Evolutionary conservation across 495 filamentous ascomycete genomes (phyloP), one percentile per base, ranked within the genome.

Genomic region (Aspergillus carlsbadensis): DNA sequence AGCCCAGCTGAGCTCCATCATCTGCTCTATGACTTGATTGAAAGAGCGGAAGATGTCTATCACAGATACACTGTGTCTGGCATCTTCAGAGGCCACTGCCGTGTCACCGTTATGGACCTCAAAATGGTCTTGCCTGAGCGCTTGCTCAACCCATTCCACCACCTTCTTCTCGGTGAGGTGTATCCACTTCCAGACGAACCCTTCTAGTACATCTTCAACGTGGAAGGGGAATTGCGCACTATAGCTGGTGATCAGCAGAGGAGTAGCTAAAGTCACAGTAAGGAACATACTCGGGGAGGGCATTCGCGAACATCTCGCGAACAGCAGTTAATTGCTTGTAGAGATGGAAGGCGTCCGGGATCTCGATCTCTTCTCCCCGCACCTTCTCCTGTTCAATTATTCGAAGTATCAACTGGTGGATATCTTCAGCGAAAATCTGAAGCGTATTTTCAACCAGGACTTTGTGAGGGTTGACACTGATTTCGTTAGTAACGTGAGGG

Each of bases 151-250:
- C 79, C 94, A 93, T 15, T 86, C 86, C 65, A 85, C 78, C 58
- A 96, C 84, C 65, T 86, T 92, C 15, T 75, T 73, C 52, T 96
- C 91, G 20, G 89, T 90, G 58, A 84, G 82, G 47, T 79, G 81
- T 57, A 99, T 89, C 92, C 92, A 99, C 24, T 89, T 84, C 92
- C 92, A 96, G 22, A 96, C 93, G 69, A 98, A 99, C 22, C 88
- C 87, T 54, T 88, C 89, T 7, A 99, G 78, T 14, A 94, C 72
- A 39, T 82, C 83, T 71, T 99, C 95, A 40, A 99, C 83, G 58
- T 89, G 80, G 67, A 96, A 95, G 10, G 84, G 86, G 68, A 97
- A 99, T 5, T 71, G 70, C 22, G 72, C 67, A 13, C 81, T 78
- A 49, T 71, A 67, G 0, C 14, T 8, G 29, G n/a, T 34, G 6